These are phyloP conservation scores for Obba rivulosa DNA, from an alignment of 768 basidiomycete species.

Conservation along the genomic window DNA sequence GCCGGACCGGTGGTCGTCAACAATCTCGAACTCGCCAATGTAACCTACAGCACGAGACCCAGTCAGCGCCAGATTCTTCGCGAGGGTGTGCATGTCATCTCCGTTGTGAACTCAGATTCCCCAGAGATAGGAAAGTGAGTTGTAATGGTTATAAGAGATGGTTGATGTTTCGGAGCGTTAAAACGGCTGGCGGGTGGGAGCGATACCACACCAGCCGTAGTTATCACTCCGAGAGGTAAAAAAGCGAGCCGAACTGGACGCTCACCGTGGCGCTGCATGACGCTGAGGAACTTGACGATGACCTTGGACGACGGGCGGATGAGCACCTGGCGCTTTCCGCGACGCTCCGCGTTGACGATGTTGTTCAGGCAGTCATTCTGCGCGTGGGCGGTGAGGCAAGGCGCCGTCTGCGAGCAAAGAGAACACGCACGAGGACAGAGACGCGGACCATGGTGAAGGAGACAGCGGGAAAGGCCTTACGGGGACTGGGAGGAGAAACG, in stretches of 20 bases:
- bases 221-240: slow-evolving; percentile 66
- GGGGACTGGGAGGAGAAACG: slow-evolving; percentile 25
- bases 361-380: slow-evolving; percentile 83
- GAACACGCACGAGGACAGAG: slow-evolving; percentile 68
- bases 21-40: slow-evolving; percentile 97
- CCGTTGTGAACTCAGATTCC: slow-evolving; percentile 51
- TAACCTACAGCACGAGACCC: slow-evolving; percentile 54
- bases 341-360: slow-evolving; percentile 99
- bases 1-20: slow-evolving; percentile 97
- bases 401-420: slow-evolving; percentile 60
- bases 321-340: slow-evolving; percentile 99
- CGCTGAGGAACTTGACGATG: slow-evolving; percentile 93
- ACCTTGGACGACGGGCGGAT: slow-evolving; percentile 98
- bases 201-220: slow-evolving; percentile 66
- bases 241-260: slow-evolving; percentile 2
- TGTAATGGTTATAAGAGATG: slow-evolving; percentile 53
- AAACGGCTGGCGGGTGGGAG: slow-evolving; percentile 70
- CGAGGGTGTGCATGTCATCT: slow-evolving; percentile 37
- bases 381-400: slow-evolving; percentile 4
- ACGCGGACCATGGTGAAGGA: slow-evolving; percentile 74
- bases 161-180: slow-evolving; percentile 75
- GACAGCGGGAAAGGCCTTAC: background rate
- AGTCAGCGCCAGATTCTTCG: background rate
- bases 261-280: slow-evolving; percentile 99
- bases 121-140: slow-evolving; percentile 34